Evolutionary conservation across 208 protist species (phyloP).

Genomic region (Acanthamoeba polyphaga): DNA sequence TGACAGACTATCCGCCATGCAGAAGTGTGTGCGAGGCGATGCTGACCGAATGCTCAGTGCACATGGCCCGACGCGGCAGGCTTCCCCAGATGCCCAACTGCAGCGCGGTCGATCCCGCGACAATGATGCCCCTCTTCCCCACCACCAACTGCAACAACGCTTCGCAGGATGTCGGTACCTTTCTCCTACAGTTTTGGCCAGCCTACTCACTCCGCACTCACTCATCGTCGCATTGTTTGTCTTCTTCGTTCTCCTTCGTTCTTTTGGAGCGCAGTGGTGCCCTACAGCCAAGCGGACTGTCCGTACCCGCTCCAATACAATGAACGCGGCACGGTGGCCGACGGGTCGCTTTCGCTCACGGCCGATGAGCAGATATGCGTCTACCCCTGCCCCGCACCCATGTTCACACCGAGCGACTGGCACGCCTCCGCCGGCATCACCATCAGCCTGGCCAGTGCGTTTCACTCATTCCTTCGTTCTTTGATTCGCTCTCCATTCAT

Average conservation of each 20-base stretch:
- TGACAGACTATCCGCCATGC: neutral
- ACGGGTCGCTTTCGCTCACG: neutral
- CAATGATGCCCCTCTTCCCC: neutral
- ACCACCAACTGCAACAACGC: neutral
- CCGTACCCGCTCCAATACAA: conserved; percentile 54
- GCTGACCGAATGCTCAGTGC: neutral
- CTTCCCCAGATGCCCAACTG: neutral
- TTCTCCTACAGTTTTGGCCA: neutral
- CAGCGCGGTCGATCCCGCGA: neutral
- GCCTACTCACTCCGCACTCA: neutral
- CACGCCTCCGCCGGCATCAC: neutral
- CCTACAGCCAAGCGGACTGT: conserved; percentile 26
- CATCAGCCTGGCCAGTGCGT: neutral
- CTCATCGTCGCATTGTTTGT: neutral
- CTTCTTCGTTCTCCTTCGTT: neutral
- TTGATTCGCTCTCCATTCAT: no score
- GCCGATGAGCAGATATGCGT: conserved; percentile 50
- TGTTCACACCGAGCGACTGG: conserved; percentile 5
- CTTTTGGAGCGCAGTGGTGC: neutral
- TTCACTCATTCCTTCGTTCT: neutral
- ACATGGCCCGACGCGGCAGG: neutral
- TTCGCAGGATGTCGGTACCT: neutral
- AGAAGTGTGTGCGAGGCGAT: neutral
- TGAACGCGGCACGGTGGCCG: neutral
- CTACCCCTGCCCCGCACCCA: neutral